Evolutionary conservation across 768 basidiomycete species (phyloP), one percentile per base, ranked within the genome.

Genomic region (Trametes cingulata): DNA sequence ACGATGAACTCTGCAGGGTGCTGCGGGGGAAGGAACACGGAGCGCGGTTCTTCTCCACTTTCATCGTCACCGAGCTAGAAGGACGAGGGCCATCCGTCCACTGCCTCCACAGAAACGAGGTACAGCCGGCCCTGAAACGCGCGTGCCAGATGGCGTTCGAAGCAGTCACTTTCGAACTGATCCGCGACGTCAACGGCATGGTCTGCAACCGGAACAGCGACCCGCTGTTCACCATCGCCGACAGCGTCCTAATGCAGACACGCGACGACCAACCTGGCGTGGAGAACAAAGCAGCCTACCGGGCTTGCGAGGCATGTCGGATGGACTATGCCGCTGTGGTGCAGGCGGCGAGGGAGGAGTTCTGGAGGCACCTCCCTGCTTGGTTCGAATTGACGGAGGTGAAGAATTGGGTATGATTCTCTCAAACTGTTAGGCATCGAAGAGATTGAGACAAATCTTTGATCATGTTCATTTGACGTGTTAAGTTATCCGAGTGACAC

Each of bases 11-110:
- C 17, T 74, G 86, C 63, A 77, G 70, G 45, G 78, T 86, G 40
- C 77, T 90, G 9, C 83, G 81, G 58, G 90, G 90, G 9, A 85
- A 88, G 54, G 89, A 91, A 73, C 82, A 86, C 52, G 80, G 83
- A 12, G 85, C 87, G 10, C 85, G 88, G 42, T 91, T 84, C 72
- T 82, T 91, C 53, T 90, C 89, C 12, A 87, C 86, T 9, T 91
- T 91, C 69, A 82, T 91, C 66, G 85, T 86, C 53, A 85, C 85
- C 67, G 82, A 90, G 61, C 78, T 91, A 20, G 89, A 91, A 74
- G 84, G 85, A 47, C 78, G 90, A 60, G 70, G 78, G 37, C 76
- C 84, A 0, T 64, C 67, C 13, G 54, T 64, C 14, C 63, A 58
- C 27, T 90, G 88, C 68, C 62, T 80, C 12, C 75, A 82, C 66